A percentile compares a stretch with the other conserved stretches of the same genome.
Conservation (phyloP, 352 stramenopile species). For the Globisporangium perplexum region DNA sequence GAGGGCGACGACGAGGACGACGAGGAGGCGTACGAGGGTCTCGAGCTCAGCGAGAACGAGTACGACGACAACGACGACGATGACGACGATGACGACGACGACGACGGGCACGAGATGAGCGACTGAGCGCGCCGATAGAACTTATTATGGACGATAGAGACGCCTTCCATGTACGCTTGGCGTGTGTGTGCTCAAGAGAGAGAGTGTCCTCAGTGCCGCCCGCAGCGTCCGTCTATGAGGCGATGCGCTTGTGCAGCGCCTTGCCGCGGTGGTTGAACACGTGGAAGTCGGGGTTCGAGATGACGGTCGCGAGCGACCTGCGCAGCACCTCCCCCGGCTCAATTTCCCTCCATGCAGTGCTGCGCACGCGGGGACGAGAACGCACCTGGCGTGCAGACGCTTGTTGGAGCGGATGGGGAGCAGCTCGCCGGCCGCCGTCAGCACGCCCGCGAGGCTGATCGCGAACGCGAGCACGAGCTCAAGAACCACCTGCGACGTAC, state of each 20-base stretch:
- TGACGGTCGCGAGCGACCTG: constrained; percentile 59
- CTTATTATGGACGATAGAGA: constrained; percentile 15
- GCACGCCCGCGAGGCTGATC: constrained; percentile 57
- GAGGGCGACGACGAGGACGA: constrained; percentile 64
- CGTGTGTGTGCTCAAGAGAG: no score
- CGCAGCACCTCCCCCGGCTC: no score
- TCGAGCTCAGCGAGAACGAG: constrained; percentile 67
- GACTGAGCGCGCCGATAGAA: constrained; percentile 19
- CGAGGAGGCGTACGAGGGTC: constrained; percentile 79
- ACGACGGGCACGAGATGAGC: constrained; percentile 32
- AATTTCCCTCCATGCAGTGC: no score
- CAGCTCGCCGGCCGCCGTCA: constrained; percentile 65
- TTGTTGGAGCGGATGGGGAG: constrained; percentile 70
- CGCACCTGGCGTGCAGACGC: constrained; percentile 55
- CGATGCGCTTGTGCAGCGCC: constrained; percentile 64
- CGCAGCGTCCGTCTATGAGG: constrained; percentile 11
- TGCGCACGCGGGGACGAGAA: no score
- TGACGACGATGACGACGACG: constrained; percentile 33
- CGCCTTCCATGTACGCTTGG: background rate
- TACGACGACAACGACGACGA: constrained; percentile 46
- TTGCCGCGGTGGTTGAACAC: constrained; percentile 82
- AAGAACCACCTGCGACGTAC: constrained; percentile 54
- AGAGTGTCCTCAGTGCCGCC: background rate
- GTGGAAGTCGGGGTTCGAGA: constrained; percentile 70
- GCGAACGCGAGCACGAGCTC: constrained; percentile 68